Evolutionary conservation across 1,139 yeast species (phyloP), one percentile per base, ranked within the genome.

Genomic region (Sugiyamaella castrensis): DNA sequence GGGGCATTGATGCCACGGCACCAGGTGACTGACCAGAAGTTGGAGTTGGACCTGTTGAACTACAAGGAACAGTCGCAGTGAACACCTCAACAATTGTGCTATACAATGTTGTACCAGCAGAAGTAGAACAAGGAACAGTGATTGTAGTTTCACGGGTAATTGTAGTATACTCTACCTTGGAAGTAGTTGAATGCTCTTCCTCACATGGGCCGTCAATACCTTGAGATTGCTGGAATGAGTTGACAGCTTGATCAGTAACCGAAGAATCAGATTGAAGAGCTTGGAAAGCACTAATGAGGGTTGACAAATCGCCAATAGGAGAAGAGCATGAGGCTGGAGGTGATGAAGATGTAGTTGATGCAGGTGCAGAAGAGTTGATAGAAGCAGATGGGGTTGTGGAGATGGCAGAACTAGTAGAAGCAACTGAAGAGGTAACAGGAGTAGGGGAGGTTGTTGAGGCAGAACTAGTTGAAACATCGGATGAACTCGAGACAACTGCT

Each of bases 161-260:
- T 13, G 43, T 43, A 26, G 39, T 30, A 13, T 32, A 37, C 6
- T 27, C 36, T 9, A 37, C 36, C 30, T 19, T 27, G 1, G 41
- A 11, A 27, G 42, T 26, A 12, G 41, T 32, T 10, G 37, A 35
- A 38, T 35, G 31, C 36, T 47, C 43, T 28, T 47, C 27, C 41
- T 47, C 50, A 24, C 50, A 47, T 12, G 50, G 50, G 29, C 56
- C 59, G 40, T 38, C 31, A 13, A 55, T 40, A 30, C 58, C 58
- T 29, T 42, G 46, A 10, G 46, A 42, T 29, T 42, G 8, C 24
- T 42, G 36, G 16, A 42, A 42, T 13, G 35, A 33, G 10, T 12
- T 28, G 5, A 42, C 46, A 8, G 28, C 37, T n/a, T 28, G 35
- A 28, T 42, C 46, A n/a, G 46, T 42, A 27, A 29, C 40, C 9